A percentile compares a stretch with the other conserved stretches of the same genome.
Evolutionary conservation across 73 alveolate genomes (phyloP).

Genomic region (Stentor roeselii): DNA sequence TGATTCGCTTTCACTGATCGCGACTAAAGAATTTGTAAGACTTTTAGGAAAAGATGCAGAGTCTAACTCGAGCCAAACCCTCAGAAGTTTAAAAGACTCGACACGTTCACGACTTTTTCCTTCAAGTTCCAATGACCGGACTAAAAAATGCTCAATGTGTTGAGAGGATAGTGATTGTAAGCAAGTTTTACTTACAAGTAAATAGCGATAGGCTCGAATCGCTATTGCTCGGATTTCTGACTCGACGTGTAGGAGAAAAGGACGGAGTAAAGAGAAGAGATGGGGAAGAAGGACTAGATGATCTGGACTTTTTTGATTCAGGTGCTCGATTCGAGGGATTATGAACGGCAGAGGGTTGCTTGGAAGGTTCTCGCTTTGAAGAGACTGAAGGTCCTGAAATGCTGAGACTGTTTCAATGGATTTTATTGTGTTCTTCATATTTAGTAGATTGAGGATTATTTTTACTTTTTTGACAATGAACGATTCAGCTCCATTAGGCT

Average conservation of each 20-base stretch:
- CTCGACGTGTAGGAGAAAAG: not conserved
- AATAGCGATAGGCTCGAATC: not conserved
- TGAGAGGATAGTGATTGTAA: not conserved
- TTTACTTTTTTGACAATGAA: too few relatives aligned
- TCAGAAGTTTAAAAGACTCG: conserved; percentile 20
- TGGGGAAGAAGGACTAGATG: too few relatives aligned
- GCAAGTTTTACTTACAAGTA: not conserved
- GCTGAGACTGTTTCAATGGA: too few relatives aligned
- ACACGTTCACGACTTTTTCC: conserved; percentile 14
- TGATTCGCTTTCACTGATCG: conserved; percentile 9
- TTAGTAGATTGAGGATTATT: too few relatives aligned
- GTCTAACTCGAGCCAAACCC: not conserved
- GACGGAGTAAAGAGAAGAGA: not conserved
- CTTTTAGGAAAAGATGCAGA: conserved; percentile 17
- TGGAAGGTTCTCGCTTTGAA: too few relatives aligned
- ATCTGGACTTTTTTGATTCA: too few relatives aligned
- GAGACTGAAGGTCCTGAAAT: too few relatives aligned
- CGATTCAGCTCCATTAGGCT: too few relatives aligned
- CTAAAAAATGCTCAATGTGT: conserved; percentile 7
- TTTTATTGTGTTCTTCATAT: too few relatives aligned
- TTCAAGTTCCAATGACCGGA: conserved; percentile 13
- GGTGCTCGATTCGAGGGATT: too few relatives aligned
- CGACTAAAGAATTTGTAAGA: not conserved
- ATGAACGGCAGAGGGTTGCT: too few relatives aligned
- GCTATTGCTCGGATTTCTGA: conserved; percentile 5